Evolutionary conservation across 2,329 filamentous ascomycete species (phyloP), one percentile per base, ranked within the genome.

Genomic region (Trichoderma endophyticum): DNA sequence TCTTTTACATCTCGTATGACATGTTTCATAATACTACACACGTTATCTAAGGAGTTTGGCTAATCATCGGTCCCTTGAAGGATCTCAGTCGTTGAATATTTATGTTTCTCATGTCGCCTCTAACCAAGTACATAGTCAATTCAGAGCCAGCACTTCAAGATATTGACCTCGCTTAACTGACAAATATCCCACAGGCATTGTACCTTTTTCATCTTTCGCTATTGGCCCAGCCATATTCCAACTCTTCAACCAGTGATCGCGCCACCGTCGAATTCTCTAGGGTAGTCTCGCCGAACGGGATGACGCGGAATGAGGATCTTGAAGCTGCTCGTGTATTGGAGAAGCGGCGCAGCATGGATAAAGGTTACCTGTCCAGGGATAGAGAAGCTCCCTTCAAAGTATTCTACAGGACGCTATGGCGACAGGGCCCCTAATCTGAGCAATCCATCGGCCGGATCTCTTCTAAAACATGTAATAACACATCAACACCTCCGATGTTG

Each of bases 371-470:
- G 26, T 26, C 26, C 26, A 26, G 26, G 26, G 26, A 26, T 26
- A 26, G 26, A 2, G 26, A 26, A 26, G 26, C 26, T 26, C 26
- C 26, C 26, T 28, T n/a, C 3, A n/a, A 43, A 9, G 15, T 43
- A n/a, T 43, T 43, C 0, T 43, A 1, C 4, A n/a, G 15, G 3
- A 43, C 2, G 0, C 7, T 43, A 7, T 43, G 15, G 39, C 15
- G 39, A 43, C 3, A 43, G 4, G 15, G 7, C 0, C 7, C 4
- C 4, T 1, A 0, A 12, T 21, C 0, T 21, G 11, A 12, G 43
- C 8, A 3, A 12, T 21, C 12, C 12, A 21, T 1, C 4, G 9
- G n/a, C 8, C 2, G n/a, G 9, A 3, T 4, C 4, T 48, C n/a
- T 12, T 48, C 3, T 7, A 0, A 48, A 11, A n/a, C 39, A 0